A percentile compares a stretch with the other conserved stretches of the same genome.
Evolutionary conservation across 2,329 filamentous ascomycete species (phyloP).

Genomic region (Penicillium occitanis): DNA sequence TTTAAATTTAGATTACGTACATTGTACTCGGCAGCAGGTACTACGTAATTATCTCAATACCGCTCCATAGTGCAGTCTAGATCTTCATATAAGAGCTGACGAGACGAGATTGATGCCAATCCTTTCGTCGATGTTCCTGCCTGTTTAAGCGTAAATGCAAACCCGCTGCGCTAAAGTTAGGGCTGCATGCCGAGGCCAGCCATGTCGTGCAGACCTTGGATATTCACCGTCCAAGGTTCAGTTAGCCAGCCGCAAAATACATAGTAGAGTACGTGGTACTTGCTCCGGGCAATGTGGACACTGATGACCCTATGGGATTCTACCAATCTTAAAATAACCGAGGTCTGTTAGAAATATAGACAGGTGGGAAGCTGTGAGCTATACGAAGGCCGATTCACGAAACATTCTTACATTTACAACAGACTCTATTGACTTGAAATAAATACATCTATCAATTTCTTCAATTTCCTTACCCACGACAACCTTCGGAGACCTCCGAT

Average conservation of each 20-base stretch:
- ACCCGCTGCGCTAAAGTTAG: neutral
- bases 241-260: neutral
- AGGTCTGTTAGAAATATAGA: neutral
- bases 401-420: neutral
- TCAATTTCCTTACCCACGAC: neutral
- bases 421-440: neutral
- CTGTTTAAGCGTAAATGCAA: neutral
- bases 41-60: neutral
- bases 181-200: neutral
- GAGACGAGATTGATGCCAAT: neutral
- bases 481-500: neutral
- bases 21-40: neutral
- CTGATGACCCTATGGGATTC: neutral
- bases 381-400: neutral
- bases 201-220: constrained; percentile 1
- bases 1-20: neutral
- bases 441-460: neutral
- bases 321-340: neutral
- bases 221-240: neutral
- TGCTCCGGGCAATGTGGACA: neutral
- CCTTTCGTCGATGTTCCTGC: neutral
- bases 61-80: neutral
- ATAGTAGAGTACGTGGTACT: neutral
- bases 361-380: neutral
- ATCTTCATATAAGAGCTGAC: neutral